Evolutionary conservation across 345 rosid genomes (phyloP).

Genomic region (Eucalyptus sp.): DNA sequence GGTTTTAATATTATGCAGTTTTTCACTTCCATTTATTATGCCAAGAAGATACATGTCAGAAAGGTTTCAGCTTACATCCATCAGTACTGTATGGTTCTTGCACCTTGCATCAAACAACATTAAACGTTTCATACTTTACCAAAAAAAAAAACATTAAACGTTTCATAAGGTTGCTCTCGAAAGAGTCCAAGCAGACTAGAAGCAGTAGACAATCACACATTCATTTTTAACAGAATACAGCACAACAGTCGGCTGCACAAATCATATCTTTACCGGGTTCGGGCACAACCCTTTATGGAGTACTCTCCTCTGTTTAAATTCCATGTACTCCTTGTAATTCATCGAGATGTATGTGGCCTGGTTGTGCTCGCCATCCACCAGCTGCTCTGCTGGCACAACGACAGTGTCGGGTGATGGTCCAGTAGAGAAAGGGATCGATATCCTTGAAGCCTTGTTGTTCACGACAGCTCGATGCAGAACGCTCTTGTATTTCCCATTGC

Average conservation of each 20-base stretch:
- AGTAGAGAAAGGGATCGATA: not conserved
- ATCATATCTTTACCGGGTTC: not conserved
- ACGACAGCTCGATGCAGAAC: not conserved
- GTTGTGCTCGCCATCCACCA: not conserved
- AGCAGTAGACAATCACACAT: not conserved
- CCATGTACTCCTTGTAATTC: not conserved
- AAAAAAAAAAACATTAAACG: not conserved
- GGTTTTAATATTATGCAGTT: not conserved
- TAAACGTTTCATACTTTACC: not conserved
- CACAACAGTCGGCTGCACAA: not conserved
- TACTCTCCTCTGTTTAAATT: not conserved
- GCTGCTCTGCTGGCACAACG: not conserved
- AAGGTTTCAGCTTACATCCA: not conserved
- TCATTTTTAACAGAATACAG: not conserved
- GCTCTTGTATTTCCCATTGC: not conserved
- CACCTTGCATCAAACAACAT: not conserved
- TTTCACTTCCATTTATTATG: not conserved
- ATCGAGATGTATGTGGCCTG: not conserved
- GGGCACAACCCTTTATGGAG: not conserved
- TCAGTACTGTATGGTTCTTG: not conserved
- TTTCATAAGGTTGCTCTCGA: not conserved
- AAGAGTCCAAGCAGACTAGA: not conserved
- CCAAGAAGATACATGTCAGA: not conserved
- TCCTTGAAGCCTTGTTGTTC: not conserved
- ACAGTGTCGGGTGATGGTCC: not conserved